Percentiles rank a stretch among this genome's conserved stretches.
Conservation (phyloP, 2,329 filamentous ascomycete species). For the Dryadomyces quercus-mongolicae region DNA sequence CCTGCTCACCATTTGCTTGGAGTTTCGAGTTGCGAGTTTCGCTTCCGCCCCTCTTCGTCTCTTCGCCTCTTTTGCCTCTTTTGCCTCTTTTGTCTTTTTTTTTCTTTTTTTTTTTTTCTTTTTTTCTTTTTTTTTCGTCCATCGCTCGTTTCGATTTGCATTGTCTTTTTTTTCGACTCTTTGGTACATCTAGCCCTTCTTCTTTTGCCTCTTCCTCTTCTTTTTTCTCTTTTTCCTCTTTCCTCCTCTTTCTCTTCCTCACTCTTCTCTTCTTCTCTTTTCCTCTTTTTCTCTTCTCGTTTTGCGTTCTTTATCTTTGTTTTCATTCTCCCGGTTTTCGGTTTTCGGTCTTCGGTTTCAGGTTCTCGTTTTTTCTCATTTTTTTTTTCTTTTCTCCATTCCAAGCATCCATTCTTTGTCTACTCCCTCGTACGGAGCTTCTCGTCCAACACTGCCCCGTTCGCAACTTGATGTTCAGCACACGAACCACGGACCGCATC, state of each 20-base stretch:
- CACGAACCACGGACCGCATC: neutral
- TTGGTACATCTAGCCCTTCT: neutral
- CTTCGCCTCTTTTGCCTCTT: neutral
- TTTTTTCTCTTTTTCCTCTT: neutral
- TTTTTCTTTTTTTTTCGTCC: neutral
- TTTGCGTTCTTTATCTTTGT: neutral
- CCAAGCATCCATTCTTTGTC: neutral
- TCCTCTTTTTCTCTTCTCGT: neutral
- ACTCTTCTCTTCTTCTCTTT: neutral
- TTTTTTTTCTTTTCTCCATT: neutral
- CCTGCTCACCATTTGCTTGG: neutral
- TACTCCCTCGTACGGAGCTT: neutral
- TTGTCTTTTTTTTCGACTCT: too few relatives aligned
- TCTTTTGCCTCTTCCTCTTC: neutral
- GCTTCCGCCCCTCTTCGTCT: slow-evolving; percentile 3
- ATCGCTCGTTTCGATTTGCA: neutral
- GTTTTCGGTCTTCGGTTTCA: neutral
- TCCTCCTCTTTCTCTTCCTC: neutral
- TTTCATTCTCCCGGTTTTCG: neutral
- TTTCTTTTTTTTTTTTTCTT: slow-evolving; percentile 2
- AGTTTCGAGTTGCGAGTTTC: neutral
- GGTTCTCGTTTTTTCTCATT: neutral
- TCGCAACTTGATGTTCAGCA: neutral
- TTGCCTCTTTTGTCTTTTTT: slow-evolving; percentile 2
- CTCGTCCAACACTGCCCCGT: neutral